Conservation (phyloP, 192 early-diverging fungal species). For the Oehlia diaphana region DNA sequence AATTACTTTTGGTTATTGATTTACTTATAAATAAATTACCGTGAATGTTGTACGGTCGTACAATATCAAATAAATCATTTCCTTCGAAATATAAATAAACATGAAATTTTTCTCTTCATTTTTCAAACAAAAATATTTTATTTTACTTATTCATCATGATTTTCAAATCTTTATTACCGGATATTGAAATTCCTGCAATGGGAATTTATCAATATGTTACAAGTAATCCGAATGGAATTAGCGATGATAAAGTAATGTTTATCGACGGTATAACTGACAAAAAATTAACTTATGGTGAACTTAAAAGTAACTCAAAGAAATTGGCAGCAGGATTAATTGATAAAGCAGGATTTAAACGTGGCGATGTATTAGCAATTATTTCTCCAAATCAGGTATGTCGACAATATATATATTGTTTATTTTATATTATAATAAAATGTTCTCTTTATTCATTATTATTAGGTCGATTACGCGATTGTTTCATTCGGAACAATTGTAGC, state of each 20-base stretch:
- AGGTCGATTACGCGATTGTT: conserved; percentile 26
- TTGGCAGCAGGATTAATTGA: conserved; percentile 54
- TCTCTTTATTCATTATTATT: background rate
- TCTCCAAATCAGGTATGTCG: conserved; percentile 65
- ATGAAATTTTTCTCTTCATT: too few relatives aligned
- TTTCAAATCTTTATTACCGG: conserved; percentile 37
- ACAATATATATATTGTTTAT: too few relatives aligned
- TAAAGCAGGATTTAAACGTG: conserved; percentile 58
- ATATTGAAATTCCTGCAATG: conserved; percentile 44
- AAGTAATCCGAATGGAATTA: conserved; percentile 39
- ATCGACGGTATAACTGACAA: conserved; percentile 42
- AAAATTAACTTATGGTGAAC: conserved; percentile 45
- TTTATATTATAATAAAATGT: too few relatives aligned
- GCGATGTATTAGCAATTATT: conserved; percentile 70
- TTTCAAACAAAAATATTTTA: too few relatives aligned
- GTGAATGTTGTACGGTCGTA: too few relatives aligned
- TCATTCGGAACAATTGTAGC: conserved; percentile 35
- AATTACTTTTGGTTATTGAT: too few relatives aligned
- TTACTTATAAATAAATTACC: too few relatives aligned
- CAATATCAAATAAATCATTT: too few relatives aligned
- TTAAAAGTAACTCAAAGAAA: conserved; percentile 33
- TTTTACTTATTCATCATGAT: conserved; percentile 25
- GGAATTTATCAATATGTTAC: conserved; percentile 47
- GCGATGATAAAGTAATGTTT: conserved; percentile 41
- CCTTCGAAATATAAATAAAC: too few relatives aligned